Evolutionary conservation across 208 protist species (phyloP).

Genomic region (Herpetomonas tarakana): DNA sequence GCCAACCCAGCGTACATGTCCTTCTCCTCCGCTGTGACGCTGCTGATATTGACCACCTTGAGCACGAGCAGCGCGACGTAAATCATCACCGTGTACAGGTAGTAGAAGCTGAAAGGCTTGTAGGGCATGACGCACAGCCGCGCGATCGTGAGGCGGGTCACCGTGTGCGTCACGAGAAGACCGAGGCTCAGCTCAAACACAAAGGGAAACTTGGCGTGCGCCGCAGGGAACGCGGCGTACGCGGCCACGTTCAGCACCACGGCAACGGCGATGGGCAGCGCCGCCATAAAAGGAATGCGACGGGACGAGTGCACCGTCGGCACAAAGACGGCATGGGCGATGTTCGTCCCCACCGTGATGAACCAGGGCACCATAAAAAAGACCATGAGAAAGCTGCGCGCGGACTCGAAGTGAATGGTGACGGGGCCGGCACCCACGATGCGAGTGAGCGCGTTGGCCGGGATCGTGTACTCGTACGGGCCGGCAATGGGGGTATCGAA

Average conservation of each 20-base stretch:
- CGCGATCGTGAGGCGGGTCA: conserved; percentile 76
- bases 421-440: conserved; percentile 1
- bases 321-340: conserved; percentile 34
- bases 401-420: conserved; percentile 33
- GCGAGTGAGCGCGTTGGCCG: conserved; percentile 16
- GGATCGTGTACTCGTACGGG: conserved; percentile 29
- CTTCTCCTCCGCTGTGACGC: conserved; percentile 10
- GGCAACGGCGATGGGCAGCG: conserved; percentile 39
- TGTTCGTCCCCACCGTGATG: conserved; percentile 55
- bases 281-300: conserved; percentile 26
- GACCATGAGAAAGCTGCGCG: conserved; percentile 46
- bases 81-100: conserved; percentile 31
- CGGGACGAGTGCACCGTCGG: conserved; percentile 33
- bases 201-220: conserved; percentile 54
- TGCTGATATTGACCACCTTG: conserved; percentile 16
- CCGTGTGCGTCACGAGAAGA: conserved; percentile 64
- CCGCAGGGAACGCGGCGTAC: conserved; percentile 32
- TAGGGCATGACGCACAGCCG: conserved; percentile 76
- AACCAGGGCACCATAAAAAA: conserved; percentile 27
- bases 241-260: conserved; percentile 46
- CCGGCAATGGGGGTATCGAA: conserved; percentile 41
- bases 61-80: conserved; percentile 24
- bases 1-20: conserved; percentile 31
- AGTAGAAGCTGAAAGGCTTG: conserved; percentile 35
- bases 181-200: conserved; percentile 78